These are phyloP conservation scores for Potentilla sterilis DNA, from an alignment of 306 rosid genomes.

Conservation along the genomic window DNA sequence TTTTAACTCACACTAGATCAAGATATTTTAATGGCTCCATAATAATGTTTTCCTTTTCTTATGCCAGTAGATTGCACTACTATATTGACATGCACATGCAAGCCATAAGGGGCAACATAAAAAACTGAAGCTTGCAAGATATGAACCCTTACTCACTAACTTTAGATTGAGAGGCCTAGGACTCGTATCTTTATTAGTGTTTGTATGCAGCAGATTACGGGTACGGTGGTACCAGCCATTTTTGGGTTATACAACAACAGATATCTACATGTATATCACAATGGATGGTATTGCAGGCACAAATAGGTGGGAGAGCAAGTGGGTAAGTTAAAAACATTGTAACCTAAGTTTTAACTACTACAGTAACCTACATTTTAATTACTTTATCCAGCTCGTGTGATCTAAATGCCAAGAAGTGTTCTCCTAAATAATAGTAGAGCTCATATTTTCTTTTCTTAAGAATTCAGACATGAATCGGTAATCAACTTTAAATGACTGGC, in stretches of 20 bases:
- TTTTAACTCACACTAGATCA: neutral
- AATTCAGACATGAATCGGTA: neutral
- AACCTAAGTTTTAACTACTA: neutral
- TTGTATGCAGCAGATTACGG: neutral
- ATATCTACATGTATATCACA: neutral
- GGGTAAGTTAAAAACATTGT: neutral
- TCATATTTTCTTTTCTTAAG: neutral
- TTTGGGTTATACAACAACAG: neutral
- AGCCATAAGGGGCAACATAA: neutral
- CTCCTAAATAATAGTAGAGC: neutral
- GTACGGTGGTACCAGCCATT: neutral
- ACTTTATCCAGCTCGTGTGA: neutral
- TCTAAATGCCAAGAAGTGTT: neutral
- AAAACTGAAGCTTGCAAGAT: neutral
- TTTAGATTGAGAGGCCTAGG: neutral
- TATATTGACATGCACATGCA: conserved; percentile 2
- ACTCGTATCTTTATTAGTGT: neutral
- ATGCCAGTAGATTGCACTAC: neutral
- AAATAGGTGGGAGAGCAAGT: neutral
- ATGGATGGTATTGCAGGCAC: neutral
- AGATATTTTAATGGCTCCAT: neutral
- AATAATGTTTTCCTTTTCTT: conserved; percentile 1
- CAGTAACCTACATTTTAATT: neutral
- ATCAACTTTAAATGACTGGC: neutral
- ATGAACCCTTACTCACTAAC: neutral